These are phyloP conservation scores for Garcia nutans DNA, from an alignment of 345 rosid species.

Conservation along the genomic window DNA sequence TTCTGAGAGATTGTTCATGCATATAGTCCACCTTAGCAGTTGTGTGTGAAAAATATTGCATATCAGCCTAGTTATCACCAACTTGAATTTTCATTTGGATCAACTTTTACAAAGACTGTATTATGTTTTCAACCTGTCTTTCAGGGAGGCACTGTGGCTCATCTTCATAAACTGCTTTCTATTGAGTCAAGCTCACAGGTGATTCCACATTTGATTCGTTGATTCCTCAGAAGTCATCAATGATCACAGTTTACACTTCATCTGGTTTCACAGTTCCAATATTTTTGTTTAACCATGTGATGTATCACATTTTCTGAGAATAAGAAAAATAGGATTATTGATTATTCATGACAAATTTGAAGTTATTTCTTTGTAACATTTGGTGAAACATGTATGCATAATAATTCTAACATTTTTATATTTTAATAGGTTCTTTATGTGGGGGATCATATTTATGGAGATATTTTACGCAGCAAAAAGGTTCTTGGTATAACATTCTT, in stretches of 20 bases:
- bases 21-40: not conserved
- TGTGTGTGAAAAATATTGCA: not conserved
- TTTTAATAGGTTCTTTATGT: slow-evolving; percentile 81
- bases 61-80: not conserved
- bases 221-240: not conserved
- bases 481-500: slow-evolving; percentile 63
- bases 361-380: not conserved
- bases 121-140: slow-evolving; percentile 22
- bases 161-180: slow-evolving; percentile 92
- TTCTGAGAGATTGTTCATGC: not conserved
- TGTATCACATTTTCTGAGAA: not conserved
- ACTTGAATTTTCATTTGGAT: not conserved
- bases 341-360: not conserved
- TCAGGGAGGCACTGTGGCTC: slow-evolving; percentile 92
- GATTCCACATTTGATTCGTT: slow-evolving; percentile 9
- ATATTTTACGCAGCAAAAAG: slow-evolving; percentile 93
- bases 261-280: too few relatives aligned
- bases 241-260: too few relatives aligned
- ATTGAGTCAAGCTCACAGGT: slow-evolving; percentile 97
- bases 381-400: not conserved
- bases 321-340: not conserved
- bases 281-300: not conserved
- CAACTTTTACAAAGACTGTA: not conserved
- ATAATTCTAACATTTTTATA: slow-evolving; percentile 9
- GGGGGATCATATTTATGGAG: slow-evolving; percentile 98